Percentiles rank a stretch among this genome's conserved stretches.
Conservation (phyloP, 164 flowering plant genomes). For the Vitis riparia region DNA sequence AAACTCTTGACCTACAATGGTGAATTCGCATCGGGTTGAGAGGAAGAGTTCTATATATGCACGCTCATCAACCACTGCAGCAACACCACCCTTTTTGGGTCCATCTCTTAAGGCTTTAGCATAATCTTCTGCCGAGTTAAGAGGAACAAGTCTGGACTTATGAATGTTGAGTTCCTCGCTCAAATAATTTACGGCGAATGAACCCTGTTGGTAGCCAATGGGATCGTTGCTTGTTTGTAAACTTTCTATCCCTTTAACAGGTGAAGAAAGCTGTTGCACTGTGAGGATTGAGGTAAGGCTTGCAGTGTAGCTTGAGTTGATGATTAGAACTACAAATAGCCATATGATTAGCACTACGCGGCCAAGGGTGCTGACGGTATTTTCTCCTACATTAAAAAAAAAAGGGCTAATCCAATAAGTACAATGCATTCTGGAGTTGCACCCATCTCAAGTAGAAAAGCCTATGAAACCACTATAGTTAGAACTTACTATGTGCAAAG, state of each 20-base stretch:
- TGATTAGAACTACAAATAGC: constrained; percentile 64
- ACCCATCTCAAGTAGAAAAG: neutral
- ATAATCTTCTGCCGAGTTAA: constrained; percentile 40
- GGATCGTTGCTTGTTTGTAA: constrained; percentile 45
- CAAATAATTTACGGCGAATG: constrained; percentile 49
- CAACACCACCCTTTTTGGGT: constrained; percentile 66
- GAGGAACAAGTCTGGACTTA: constrained; percentile 45
- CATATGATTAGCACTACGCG: constrained; percentile 55
- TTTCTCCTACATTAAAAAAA: constrained; percentile 41
- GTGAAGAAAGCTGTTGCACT: constrained; percentile 61
- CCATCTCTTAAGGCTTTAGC: constrained; percentile 50
- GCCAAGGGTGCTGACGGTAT: constrained; percentile 49
- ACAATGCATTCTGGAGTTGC: neutral
- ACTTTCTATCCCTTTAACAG: constrained; percentile 56
- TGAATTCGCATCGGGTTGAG: constrained; percentile 53
- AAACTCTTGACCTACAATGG: constrained; percentile 62
- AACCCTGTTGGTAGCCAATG: constrained; percentile 62
- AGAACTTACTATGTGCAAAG: constrained; percentile 77
- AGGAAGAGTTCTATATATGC: constrained; percentile 63
- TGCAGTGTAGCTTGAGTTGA: constrained; percentile 67
- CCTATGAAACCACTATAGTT: neutral
- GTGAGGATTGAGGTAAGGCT: constrained; percentile 75
- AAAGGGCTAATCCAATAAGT: neutral
- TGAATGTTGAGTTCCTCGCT: constrained; percentile 40
- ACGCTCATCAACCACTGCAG: constrained; percentile 62